Conservation (phyloP, 192 early-diverging fungal genomes). For the Coemansia sp. region DNA sequence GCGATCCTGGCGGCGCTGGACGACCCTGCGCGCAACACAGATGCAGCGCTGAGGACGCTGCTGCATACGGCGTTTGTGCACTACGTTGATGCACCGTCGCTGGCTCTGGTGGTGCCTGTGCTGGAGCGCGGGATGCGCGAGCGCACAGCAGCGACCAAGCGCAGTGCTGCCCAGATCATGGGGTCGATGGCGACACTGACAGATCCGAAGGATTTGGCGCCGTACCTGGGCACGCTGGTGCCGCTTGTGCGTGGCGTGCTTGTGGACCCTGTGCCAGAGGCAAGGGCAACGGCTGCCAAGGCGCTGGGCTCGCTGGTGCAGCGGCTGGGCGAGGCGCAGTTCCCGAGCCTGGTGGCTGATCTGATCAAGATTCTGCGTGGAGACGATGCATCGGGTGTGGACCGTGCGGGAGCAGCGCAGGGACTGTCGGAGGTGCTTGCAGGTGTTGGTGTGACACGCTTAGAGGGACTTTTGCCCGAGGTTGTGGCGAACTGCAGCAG, state of each 20-base stretch:
- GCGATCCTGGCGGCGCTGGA: constrained; percentile 79
- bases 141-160: constrained; percentile 88
- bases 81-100: constrained; percentile 95
- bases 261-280: constrained; percentile 94
- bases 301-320: constrained; percentile 91
- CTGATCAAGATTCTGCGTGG: constrained; percentile 83
- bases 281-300: constrained; percentile 89
- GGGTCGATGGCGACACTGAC: constrained; percentile 97
- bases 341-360: constrained; percentile 89
- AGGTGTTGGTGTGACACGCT: constrained; percentile 78
- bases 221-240: constrained; percentile 79
- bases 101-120: constrained; percentile 95
- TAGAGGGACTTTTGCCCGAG: constrained; percentile 90
- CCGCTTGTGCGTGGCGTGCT: constrained; percentile 89
- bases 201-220: constrained; percentile 87
- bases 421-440: constrained; percentile 92
- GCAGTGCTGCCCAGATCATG: constrained; percentile 95
- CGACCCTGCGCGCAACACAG: constrained; percentile 87
- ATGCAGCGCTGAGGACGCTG: constrained; percentile 76
- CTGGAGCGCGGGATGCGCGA: constrained; percentile 89
- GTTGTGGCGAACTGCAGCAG: constrained; percentile 78
- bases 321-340: constrained; percentile 88
- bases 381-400: constrained; percentile 85
- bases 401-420: constrained; percentile 95
- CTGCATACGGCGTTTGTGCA: constrained; percentile 95